phyloP scores from a whole-genome alignment of 1,139 yeast species.

The Yamadazyma conglobata region DNA sequence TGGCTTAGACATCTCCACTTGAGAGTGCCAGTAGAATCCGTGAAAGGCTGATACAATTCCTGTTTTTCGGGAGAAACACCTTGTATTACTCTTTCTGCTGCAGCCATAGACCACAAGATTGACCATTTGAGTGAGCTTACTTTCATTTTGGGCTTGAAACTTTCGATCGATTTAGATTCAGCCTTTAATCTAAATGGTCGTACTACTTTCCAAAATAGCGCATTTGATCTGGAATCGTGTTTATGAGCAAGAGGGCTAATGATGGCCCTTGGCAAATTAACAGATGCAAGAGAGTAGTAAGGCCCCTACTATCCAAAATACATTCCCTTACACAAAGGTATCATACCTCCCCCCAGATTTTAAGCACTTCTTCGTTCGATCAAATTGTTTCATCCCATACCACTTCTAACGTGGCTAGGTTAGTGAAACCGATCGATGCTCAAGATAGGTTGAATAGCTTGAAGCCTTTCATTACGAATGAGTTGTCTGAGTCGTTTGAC shows the following conservation, averaged over 20 bases:
- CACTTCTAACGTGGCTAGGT: constrained; percentile 1
- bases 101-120: neutral
- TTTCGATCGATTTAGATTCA: no score
- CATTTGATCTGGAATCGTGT: no score
- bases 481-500: constrained; percentile 24
- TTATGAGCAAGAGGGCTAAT: neutral
- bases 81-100: constrained; percentile 9
- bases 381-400: no score
- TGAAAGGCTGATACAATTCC: constrained; percentile 51
- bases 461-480: constrained; percentile 24
- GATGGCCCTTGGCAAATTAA: constrained; percentile 3
- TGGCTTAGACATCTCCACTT: constrained; percentile 70
- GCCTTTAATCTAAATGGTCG: no score
- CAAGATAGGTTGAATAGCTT: constrained; percentile 24
- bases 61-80: constrained; percentile 40
- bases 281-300: constrained; percentile 32
- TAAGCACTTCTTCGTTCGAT: no score
- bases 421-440: constrained; percentile 21
- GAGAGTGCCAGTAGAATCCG: constrained; percentile 24
- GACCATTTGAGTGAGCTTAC: no score
- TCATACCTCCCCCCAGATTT: constrained; percentile 9
- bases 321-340: constrained; percentile 28
- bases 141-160: no score
- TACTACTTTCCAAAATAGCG: no score
- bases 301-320: constrained; percentile 37